phyloP scores from a whole-genome alignment of 2,329 filamentous ascomycete genomes.

The Geoglossum cookeanum region DNA sequence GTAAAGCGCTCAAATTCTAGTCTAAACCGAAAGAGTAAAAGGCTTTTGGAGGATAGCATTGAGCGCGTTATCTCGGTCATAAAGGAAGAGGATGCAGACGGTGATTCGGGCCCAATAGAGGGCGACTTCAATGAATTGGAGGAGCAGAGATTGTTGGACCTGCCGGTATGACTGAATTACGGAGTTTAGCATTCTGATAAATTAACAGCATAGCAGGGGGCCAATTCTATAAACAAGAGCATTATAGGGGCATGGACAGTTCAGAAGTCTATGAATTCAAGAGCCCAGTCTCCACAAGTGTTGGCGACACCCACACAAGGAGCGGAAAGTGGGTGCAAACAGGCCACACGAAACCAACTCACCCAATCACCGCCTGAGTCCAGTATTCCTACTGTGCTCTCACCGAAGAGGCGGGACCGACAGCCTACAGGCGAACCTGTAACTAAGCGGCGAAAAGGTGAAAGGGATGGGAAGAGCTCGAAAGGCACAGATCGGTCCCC shows the following conservation, averaged over 20 bases:
- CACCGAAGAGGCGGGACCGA: constrained; percentile 27
- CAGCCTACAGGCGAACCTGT: constrained; percentile 46
- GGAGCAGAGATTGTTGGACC: constrained; percentile 14
- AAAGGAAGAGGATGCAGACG: constrained; percentile 39
- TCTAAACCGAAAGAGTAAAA: constrained; percentile 64
- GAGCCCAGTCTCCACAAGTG: constrained; percentile 1
- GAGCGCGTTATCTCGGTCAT: constrained; percentile 61
- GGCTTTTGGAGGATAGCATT: constrained; percentile 64
- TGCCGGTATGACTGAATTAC: constrained; percentile 8
- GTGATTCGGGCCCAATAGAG: constrained; percentile 29
- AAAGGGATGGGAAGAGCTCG: constrained; percentile 21
- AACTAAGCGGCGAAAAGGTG: constrained; percentile 41
- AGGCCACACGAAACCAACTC: too few species aligned
- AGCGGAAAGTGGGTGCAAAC: background rate
- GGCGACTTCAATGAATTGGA: constrained; percentile 13
- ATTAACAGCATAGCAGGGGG: constrained; percentile 14
- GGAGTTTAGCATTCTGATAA: constrained; percentile 3
- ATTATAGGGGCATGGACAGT: constrained; percentile 38
- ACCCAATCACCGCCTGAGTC: constrained; percentile 13
- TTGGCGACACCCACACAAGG: constrained; percentile 7
- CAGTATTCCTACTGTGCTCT: constrained; percentile 13
- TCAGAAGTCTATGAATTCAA: background rate
- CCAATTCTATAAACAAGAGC: constrained; percentile 46
- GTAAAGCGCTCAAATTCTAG: constrained; percentile 79
- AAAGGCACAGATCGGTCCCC: constrained; percentile 41